Evolutionary conservation across 768 basidiomycete species (phyloP).

Genomic region (Tylopilus subfusipes): DNA sequence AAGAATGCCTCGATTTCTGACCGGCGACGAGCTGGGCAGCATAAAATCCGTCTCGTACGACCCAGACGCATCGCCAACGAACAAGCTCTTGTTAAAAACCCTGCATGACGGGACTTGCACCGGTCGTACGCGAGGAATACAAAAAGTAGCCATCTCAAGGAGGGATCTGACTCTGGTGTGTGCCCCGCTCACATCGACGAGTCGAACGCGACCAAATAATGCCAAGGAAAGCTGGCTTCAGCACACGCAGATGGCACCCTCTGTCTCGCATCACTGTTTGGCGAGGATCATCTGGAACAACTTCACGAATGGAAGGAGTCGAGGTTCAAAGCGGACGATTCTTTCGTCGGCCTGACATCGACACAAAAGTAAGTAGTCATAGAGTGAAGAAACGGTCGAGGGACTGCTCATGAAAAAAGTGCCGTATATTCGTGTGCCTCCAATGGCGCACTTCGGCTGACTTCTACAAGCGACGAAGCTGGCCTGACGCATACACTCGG

Average conservation of each 20-base stretch:
- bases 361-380: slow-evolving; percentile 43
- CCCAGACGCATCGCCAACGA: slow-evolving; percentile 28
- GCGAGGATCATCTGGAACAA: slow-evolving; percentile 39
- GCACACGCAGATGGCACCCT: slow-evolving; percentile 60
- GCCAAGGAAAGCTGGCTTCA: slow-evolving; percentile 60
- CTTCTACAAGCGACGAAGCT: slow-evolving; percentile 29
- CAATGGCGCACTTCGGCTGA: slow-evolving; percentile 65
- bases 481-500: slow-evolving; percentile 30
- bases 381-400: neutral
- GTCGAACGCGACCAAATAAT: slow-evolving; percentile 20
- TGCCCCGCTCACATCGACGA: slow-evolving; percentile 7
- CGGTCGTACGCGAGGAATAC: slow-evolving; percentile 37
- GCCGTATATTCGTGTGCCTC: slow-evolving; percentile 67
- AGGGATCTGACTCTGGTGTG: slow-evolving; percentile 40
- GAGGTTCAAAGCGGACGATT: slow-evolving; percentile 47
- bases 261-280: slow-evolving; percentile 41
- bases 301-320: slow-evolving; percentile 61
- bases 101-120: slow-evolving; percentile 32
- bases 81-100: slow-evolving; percentile 35
- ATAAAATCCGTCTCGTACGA: slow-evolving; percentile 58
- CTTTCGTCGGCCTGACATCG: slow-evolving; percentile 60
- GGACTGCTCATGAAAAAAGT: slow-evolving; percentile 21
- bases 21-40: slow-evolving; percentile 77
- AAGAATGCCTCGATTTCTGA: slow-evolving; percentile 69
- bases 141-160: slow-evolving; percentile 35